Evolutionary conservation across 2,329 filamentous ascomycete species (phyloP), one percentile per base, ranked within the genome.

Genomic region (Colletotrichum tabaci): DNA sequence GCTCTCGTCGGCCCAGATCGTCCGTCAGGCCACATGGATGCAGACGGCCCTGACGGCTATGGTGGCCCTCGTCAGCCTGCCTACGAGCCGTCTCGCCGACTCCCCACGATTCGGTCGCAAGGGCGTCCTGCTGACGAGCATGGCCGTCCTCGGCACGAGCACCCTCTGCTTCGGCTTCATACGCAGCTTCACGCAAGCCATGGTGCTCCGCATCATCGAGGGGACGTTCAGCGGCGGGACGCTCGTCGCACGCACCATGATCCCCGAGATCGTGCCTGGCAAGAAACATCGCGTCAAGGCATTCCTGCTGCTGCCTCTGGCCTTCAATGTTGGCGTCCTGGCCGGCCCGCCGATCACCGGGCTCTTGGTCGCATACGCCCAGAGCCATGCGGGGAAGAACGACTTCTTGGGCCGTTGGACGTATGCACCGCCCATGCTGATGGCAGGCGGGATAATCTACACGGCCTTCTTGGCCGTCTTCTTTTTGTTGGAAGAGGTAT

Each of bases 121-220:
- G 18, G 58, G 58, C 44, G 18, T 61, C 10, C 58, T 61, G 2
- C 2, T 61, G 58, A 23, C 40, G 26, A 61, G 26, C 26, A 50
- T 61, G 46, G 58, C 26, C 30, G 58, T 50, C 30, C 58, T 26
- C 26, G 26, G 26, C 26, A 26, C 26, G 26, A 50, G 58, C 58
- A 61, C 46, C 7, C 40, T 40, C 26, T 61, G 26, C 46, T 61
- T 61, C 42, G 58, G 58, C 18, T 61, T 61, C n/a, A 61, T 50
- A 23, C 13, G 46, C 46, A 61, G 58, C 58, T 61, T 50, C 10
- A 9, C 23, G 12, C 46, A 61, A 30, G 26, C 46, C 0, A 23
- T 61, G n/a, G 10, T 50, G 13, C 58, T 61, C 46, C 18, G 58
- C 18, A 40, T 61, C 12, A 12, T 38, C 7, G 58, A 61, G 23